phyloP scores from a whole-genome alignment of 2,329 filamentous ascomycete genomes.

The Diaporthe sp. region DNA sequence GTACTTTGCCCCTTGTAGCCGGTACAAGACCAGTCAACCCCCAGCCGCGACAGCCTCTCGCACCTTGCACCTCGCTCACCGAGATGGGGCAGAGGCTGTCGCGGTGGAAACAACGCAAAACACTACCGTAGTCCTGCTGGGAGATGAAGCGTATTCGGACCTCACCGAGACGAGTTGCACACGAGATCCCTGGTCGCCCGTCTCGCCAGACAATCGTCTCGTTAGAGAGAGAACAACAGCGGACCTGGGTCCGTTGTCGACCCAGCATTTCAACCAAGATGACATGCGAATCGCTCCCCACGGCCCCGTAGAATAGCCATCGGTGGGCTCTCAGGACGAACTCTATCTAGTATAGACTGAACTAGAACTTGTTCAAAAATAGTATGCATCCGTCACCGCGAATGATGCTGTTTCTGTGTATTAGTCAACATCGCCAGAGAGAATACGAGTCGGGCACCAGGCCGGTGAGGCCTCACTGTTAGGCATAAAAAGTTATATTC shows the following conservation, averaged over 20 bases:
- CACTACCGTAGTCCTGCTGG: neutral
- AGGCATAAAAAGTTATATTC: neutral
- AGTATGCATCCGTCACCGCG: neutral
- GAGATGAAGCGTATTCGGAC: neutral
- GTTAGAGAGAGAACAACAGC: neutral
- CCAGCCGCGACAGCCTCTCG: neutral
- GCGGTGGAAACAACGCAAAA: constrained; percentile 11
- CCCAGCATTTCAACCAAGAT: neutral
- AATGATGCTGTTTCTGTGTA: neutral
- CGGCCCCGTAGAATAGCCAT: neutral
- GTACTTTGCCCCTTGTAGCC: neutral
- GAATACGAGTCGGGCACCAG: neutral
- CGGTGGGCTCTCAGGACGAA: neutral
- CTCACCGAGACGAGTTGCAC: neutral
- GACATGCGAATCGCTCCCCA: neutral
- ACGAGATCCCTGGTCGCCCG: neutral
- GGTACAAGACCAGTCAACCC: neutral
- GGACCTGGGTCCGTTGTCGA: constrained; percentile 6
- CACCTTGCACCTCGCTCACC: constrained; percentile 15
- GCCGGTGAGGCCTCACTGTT: neutral
- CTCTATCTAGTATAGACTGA: neutral
- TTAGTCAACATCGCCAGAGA: neutral
- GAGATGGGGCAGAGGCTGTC: constrained; percentile 1
- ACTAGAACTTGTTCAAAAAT: constrained; percentile 12
- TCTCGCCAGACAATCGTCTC: neutral